Evolutionary conservation across 2,329 filamentous ascomycete species (phyloP), one percentile per base, ranked within the genome.

Genomic region (Apiospora koreana): DNA sequence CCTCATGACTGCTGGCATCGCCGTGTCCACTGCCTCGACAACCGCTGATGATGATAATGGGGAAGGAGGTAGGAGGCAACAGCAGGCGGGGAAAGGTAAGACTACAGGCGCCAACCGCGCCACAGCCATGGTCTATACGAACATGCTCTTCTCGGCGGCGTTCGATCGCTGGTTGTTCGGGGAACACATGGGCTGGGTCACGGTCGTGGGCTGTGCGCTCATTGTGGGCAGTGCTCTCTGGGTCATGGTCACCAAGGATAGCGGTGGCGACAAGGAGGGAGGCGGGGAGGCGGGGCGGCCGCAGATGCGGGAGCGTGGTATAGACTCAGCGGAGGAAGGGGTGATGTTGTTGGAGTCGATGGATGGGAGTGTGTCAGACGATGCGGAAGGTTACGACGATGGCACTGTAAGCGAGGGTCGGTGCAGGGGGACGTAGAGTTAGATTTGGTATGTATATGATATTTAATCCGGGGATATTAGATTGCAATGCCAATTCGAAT

Each of bases 1-100:
- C 74, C 85, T 97, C n/a, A 83, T 97, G 23, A 96, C 94, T 1
- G 87, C 89, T 0, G 94, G 94, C 0, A 82, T 98, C 65, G 54
- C 54, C 18, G 54, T 62, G 31, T 62, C 31, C 7, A 12, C 54
- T 12, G 38, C 54, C 2, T 10, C 28, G n/a, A n/a, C n/a, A n/a
- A n/a, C n/a, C n/a, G n/a, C n/a, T n/a, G n/a, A n/a, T n/a, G n/a
- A n/a, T n/a, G n/a, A n/a, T n/a, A n/a, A n/a, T n/a, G n/a, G n/a
- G n/a, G n/a, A n/a, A n/a, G n/a, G n/a, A n/a, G n/a, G n/a, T n/a
- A n/a, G n/a, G n/a, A n/a, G n/a, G n/a, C n/a, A n/a, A n/a, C n/a
- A n/a, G n/a, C n/a, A n/a, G n/a, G n/a, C n/a, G n/a, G n/a, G 41
- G 41, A 16, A 43, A 18, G 12, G 41, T 43, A 62, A 38, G 18